Conservation (phyloP, 495 filamentous ascomycete genomes). For the Hypoxylon subgilvum region DNA sequence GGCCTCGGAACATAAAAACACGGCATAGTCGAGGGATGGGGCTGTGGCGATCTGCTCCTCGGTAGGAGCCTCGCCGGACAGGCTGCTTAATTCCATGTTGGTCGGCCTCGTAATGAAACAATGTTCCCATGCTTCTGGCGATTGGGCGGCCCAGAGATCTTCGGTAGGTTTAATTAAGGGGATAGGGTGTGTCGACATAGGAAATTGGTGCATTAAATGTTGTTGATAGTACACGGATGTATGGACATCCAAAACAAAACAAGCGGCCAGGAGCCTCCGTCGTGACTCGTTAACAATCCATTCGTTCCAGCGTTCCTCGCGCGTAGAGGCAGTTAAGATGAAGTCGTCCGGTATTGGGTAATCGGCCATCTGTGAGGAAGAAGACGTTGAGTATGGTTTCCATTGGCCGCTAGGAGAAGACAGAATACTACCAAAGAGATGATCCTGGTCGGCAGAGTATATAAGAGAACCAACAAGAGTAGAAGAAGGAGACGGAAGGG, state of each 20-base stretch:
- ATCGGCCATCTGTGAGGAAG: conserved; percentile 50
- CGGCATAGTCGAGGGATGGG: conserved; percentile 43
- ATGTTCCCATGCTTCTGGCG: conserved; percentile 45
- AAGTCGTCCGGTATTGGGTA: conserved; percentile 40
- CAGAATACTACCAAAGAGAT: conserved; percentile 45
- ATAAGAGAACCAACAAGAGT: conserved; percentile 48
- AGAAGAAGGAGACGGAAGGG: conserved; percentile 43
- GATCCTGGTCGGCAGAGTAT: conserved; percentile 42
- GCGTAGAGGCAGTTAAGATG: conserved; percentile 26
- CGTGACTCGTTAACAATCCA: conserved; percentile 57
- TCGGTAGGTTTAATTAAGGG: conserved; percentile 47
- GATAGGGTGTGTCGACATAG: conserved; percentile 40
- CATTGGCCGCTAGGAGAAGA: conserved; percentile 42
- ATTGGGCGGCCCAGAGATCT: conserved; percentile 49
- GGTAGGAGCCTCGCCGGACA: conserved; percentile 41
- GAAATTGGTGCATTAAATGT: conserved; percentile 37
- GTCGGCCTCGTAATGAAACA: conserved; percentile 34
- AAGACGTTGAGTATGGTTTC: conserved; percentile 55
- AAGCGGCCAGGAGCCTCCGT: conserved; percentile 57
- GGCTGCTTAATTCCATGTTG: conserved; percentile 32
- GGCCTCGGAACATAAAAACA: conserved; percentile 46
- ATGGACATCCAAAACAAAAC: conserved; percentile 59
- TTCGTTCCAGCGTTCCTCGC: conserved; percentile 49
- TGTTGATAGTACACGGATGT: conserved; percentile 56
- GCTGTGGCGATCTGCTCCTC: conserved; percentile 37